Evolutionary conservation across 805 yeast genomes (phyloP), one percentile per base, ranked within the genome.

Genomic region (Wickerhamia fluorescens): DNA sequence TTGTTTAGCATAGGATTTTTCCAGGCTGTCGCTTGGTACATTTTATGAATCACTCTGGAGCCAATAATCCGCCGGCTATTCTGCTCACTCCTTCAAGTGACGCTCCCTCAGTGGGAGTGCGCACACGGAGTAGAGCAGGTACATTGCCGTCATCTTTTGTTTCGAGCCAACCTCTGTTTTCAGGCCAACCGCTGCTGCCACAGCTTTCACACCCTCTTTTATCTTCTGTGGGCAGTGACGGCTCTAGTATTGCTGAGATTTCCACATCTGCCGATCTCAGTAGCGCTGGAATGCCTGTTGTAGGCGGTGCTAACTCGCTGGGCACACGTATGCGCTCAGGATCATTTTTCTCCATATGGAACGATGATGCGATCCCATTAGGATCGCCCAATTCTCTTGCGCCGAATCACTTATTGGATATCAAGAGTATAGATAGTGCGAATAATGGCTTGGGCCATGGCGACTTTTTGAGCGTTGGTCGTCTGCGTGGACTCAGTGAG

Each of bases 71-170:
- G n/a, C 60, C 58, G 13, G 26, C 53, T 9, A 51, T 53, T 14
- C 45, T 55, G 13, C 41, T 54, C 24, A 51, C 60, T 7, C 50
- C 56, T 10, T 47, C 55, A 10, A 34, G 24, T 51, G 51, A 20
- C 40, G 33, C 17, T 36, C 44, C 28, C 3, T 22, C 28, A 12
- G 28, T 16, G 9, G 13, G 22, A 17, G 12, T 20, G 6, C 28
- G 25, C 13, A 57, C 42, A 64, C 67, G 92, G 37, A 74, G 81
- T 25, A 67, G 94, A 39, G 82, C 92, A 2, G 92, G 92, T 3
- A 83, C 94, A 9, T 57, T 83, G 27, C 89, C 92, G 6, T 75
- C 87, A 13, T 58, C 78, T 27, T 65, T 77, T 33, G 34, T 49
- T 21, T 28, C 30, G 7, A 29, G 24, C 12, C 29, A 30, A 16